Evolutionary conservation across 1,139 yeast genomes (phyloP).

Genomic region (Suhomyces maxii): DNA sequence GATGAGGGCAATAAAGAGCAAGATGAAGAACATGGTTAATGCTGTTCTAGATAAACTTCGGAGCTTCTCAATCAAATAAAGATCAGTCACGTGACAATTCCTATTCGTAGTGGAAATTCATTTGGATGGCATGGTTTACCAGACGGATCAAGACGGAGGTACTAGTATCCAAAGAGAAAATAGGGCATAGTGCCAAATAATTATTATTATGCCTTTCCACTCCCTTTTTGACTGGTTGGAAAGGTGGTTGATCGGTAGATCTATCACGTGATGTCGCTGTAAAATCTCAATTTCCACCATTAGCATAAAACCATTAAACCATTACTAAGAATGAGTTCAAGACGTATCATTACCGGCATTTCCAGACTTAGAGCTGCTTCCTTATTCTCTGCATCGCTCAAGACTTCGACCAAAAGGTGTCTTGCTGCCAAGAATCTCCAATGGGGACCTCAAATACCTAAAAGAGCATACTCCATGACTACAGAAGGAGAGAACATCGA

Average conservation of each 20-base stretch:
- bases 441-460: background rate
- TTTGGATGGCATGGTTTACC: too few species aligned
- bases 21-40: conserved; percentile 30
- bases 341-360: background rate
- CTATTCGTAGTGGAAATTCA: background rate
- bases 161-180: too few species aligned
- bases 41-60: too few species aligned
- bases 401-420: background rate
- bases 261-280: background rate
- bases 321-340: conserved; percentile 1
- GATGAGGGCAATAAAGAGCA: conserved; percentile 24
- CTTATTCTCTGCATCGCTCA: background rate
- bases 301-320: background rate
- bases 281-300: background rate
- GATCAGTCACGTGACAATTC: background rate
- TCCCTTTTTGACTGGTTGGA: too few species aligned
- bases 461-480: conserved; percentile 21
- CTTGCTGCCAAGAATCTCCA: background rate
- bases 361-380: background rate
- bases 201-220: too few species aligned
- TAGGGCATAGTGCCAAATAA: too few species aligned
- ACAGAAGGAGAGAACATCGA: conserved; percentile 58
- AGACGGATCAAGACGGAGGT: too few species aligned
- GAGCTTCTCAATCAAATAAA: too few species aligned
- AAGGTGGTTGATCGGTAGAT: background rate